Evolutionary conservation across 148 eudicot species (phyloP).

Genomic region (Agrostemma githago): DNA sequence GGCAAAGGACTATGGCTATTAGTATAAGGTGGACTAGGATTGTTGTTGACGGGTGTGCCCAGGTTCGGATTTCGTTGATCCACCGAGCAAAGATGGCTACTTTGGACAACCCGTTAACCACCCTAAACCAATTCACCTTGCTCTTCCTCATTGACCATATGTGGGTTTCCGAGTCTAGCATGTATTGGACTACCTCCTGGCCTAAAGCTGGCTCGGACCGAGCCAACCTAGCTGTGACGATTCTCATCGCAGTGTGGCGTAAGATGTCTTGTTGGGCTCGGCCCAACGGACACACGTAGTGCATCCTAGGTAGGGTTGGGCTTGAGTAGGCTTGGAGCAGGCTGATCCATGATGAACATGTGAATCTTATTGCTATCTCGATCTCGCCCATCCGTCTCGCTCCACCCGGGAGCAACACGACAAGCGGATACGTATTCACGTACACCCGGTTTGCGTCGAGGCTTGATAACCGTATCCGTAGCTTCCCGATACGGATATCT

Average conservation of each 20-base stretch:
- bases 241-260: conserved; percentile 71
- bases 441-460: conserved; percentile 65
- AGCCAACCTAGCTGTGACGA: conserved; percentile 58
- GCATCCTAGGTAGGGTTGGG: conserved; percentile 89
- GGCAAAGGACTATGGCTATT: conserved; percentile 57
- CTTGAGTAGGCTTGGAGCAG: conserved; percentile 61
- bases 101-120: conserved; percentile 61
- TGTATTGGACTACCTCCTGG: conserved; percentile 78
- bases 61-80: conserved; percentile 55
- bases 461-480: conserved; percentile 63
- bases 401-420: conserved; percentile 61
- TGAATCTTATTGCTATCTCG: conserved; percentile 64
- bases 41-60: conserved; percentile 81
- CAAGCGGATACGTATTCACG: conserved; percentile 51
- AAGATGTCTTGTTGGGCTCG: conserved; percentile 74
- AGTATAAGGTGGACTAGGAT: conserved; percentile 58
- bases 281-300: conserved; percentile 68
- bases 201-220: conserved; percentile 79
- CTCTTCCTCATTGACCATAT: conserved; percentile 90
- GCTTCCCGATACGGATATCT: conserved; percentile 69
- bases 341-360: conserved; percentile 79
- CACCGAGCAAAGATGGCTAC: conserved; percentile 53
- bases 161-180: conserved; percentile 74
- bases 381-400: conserved; percentile 78
- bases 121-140: conserved; percentile 80